phyloP scores from a whole-genome alignment of 495 filamentous ascomycete species.

The Aspergillus bertholletiae region DNA sequence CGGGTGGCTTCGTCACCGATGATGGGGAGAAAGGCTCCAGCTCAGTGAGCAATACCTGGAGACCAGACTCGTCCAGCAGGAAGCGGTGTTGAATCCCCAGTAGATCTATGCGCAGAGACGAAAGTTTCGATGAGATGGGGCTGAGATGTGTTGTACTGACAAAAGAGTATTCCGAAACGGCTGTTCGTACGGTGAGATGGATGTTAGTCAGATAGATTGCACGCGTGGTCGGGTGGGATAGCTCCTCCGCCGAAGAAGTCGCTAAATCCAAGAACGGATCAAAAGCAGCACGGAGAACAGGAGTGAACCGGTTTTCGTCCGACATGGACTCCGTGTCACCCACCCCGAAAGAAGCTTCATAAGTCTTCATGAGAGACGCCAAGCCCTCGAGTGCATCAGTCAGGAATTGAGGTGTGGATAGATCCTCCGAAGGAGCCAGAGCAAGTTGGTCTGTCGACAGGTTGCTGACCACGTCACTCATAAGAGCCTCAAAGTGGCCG shows the following conservation, averaged over 20 bases:
- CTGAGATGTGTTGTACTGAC: slow-evolving; percentile 37
- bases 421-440: slow-evolving; percentile 46
- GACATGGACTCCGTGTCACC: slow-evolving; percentile 46
- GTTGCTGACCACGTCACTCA: slow-evolving; percentile 71
- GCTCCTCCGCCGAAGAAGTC: slow-evolving; percentile 60
- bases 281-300: slow-evolving; percentile 76
- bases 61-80: slow-evolving; percentile 70
- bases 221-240: slow-evolving; percentile 50
- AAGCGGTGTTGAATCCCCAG: slow-evolving; percentile 50
- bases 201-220: slow-evolving; percentile 85
- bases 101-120: slow-evolving; percentile 37
- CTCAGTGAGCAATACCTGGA: slow-evolving; percentile 64
- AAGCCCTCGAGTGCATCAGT: slow-evolving; percentile 74
- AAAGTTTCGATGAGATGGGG: slow-evolving; percentile 34
- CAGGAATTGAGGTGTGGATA: slow-evolving; percentile 81
- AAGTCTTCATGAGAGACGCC: slow-evolving; percentile 70
- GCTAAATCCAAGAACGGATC: slow-evolving; percentile 81
- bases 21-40: slow-evolving; percentile 47
- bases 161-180: slow-evolving; percentile 40
- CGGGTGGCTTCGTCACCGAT: slow-evolving; percentile 8
- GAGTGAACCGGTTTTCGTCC: slow-evolving; percentile 54
- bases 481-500: slow-evolving; percentile 73
- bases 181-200: slow-evolving; percentile 51
- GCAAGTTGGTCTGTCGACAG: slow-evolving; percentile 69
- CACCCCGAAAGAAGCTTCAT: slow-evolving; percentile 71